phyloP scores from a whole-genome alignment of 139 green algal genomes.

The Auxenochlorella pyrenoidosa region DNA sequence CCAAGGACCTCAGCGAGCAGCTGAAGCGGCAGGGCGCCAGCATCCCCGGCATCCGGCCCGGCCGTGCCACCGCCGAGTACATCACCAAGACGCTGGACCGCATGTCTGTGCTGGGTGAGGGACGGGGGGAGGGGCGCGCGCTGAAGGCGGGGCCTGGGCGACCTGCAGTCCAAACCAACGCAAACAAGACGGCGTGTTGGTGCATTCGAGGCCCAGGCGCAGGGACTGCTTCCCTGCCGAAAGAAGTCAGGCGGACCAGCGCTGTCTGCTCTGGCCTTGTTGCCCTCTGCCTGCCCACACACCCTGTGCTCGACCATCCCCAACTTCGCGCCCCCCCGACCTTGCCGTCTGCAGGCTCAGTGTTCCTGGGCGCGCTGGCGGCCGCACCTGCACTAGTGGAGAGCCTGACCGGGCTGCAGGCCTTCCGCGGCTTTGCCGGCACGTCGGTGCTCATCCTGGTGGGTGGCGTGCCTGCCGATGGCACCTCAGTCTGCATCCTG shows the following conservation, averaged over 20 bases:
- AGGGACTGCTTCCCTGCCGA: neutral
- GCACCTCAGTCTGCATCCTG: no score
- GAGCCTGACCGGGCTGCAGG: conserved; percentile 75
- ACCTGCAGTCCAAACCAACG: neutral
- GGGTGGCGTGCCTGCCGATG: neutral
- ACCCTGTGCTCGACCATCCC: no score
- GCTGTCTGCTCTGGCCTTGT: no score
- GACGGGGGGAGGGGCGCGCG: neutral
- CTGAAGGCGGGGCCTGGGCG: neutral
- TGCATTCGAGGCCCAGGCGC: neutral
- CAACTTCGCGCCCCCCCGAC: neutral
- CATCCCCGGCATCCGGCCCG: conserved; percentile 91
- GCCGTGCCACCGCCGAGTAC: conserved; percentile 90
- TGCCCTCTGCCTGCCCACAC: no score
- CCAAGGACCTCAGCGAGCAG: conserved; percentile 97
- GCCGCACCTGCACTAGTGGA: conserved; percentile 90
- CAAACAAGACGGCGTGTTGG: no score
- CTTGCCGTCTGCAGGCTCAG: conserved; percentile 54
- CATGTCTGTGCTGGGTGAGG: conserved; percentile 90
- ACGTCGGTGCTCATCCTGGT: conserved; percentile 91
- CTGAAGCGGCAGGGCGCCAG: conserved; percentile 93
- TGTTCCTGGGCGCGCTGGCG: conserved; percentile 93
- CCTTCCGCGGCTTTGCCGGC: conserved; percentile 97
- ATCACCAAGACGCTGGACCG: conserved; percentile 90
- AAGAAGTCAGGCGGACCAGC: neutral